phyloP scores from a whole-genome alignment of 202 grass and related monocot species.

The Carex arenaria region DNA sequence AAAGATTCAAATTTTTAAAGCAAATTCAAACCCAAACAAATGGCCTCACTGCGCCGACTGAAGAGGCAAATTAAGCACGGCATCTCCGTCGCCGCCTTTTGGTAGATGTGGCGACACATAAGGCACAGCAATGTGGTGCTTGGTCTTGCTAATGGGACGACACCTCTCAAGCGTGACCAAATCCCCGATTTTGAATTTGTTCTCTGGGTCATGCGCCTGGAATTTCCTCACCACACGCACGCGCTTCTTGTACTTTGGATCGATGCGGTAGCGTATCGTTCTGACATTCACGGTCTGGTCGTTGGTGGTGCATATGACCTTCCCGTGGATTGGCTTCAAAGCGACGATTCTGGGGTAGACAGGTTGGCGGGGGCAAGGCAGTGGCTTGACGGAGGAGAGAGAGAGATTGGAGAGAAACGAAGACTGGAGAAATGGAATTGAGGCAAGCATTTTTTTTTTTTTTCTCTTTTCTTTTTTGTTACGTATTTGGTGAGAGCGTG shows the following conservation, averaged over 20 bases:
- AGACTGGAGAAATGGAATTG: slow-evolving; percentile 5
- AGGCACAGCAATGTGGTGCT: slow-evolving; percentile 75
- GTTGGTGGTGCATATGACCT: slow-evolving; percentile 66
- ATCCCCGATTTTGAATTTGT: slow-evolving; percentile 91
- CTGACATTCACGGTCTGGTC: slow-evolving; percentile 90
- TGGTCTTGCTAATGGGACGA: slow-evolving; percentile 97
- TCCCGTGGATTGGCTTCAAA: slow-evolving; percentile 56
- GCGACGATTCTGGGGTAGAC: slow-evolving; percentile 35
- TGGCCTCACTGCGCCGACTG: slow-evolving; percentile 11
- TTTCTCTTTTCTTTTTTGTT: too few species aligned
- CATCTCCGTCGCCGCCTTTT: neutral
- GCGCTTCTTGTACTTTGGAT: slow-evolving; percentile 73
- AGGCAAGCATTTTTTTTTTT: neutral
- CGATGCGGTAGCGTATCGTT: slow-evolving; percentile 54
- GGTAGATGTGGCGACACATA: slow-evolving; percentile 16
- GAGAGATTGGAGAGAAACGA: neutral
- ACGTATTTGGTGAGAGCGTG: neutral
- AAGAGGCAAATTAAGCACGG: slow-evolving; percentile 15
- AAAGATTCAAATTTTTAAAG: slow-evolving; percentile 12
- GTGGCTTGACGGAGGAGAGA: neutral
- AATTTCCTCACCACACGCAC: slow-evolving; percentile 77
- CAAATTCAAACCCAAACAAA: neutral
- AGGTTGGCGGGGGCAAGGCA: neutral
- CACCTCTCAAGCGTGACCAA: slow-evolving; percentile 68
- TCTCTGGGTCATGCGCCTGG: slow-evolving; percentile 91